phyloP scores from a whole-genome alignment of 805 yeast species.

The Osmozyma mogii region DNA sequence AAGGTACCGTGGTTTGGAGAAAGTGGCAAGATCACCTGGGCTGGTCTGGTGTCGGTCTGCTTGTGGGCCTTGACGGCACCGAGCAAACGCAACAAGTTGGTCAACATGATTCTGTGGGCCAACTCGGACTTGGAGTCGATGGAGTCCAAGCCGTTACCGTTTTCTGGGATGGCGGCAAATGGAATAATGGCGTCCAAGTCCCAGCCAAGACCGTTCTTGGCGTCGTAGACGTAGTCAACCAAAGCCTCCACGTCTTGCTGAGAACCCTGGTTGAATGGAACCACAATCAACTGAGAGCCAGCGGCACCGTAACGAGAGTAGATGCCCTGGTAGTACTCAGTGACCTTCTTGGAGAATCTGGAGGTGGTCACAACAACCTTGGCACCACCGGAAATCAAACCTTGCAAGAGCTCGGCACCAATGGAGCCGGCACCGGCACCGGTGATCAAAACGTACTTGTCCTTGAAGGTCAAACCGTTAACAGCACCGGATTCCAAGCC shows the following conservation, averaged over 20 bases:
- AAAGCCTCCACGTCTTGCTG: conserved; percentile 86
- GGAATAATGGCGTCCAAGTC: conserved; percentile 95
- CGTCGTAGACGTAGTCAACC: conserved; percentile 77
- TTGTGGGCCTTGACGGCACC: conserved; percentile 87
- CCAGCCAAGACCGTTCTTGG: conserved; percentile 92
- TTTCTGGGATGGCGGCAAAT: conserved; percentile 98
- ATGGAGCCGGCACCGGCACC: conserved; percentile 99
- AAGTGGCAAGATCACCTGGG: conserved; percentile 92
- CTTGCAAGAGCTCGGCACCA: conserved; percentile 95
- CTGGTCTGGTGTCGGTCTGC: conserved; percentile 89
- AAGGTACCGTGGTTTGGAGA: conserved; percentile 99
- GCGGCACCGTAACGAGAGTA: conserved; percentile 90
- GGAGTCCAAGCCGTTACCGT: conserved; percentile 89
- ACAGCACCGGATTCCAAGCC: conserved; percentile 91
- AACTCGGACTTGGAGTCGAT: conserved; percentile 94
- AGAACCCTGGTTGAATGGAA: conserved; percentile 98
- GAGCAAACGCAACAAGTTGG: conserved; percentile 84
- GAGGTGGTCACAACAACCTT: conserved; percentile 95
- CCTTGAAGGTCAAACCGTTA: conserved; percentile 86
- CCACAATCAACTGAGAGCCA: conserved; percentile 89
- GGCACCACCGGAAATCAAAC: conserved; percentile 96
- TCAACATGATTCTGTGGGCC: conserved; percentile 98
- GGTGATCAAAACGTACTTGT: conserved; percentile 83
- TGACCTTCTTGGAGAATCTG: conserved; percentile 85
- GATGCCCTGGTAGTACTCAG: conserved; percentile 91